phyloP scores from a whole-genome alignment of 768 basidiomycete species.

The Pleurotus eryngii region DNA sequence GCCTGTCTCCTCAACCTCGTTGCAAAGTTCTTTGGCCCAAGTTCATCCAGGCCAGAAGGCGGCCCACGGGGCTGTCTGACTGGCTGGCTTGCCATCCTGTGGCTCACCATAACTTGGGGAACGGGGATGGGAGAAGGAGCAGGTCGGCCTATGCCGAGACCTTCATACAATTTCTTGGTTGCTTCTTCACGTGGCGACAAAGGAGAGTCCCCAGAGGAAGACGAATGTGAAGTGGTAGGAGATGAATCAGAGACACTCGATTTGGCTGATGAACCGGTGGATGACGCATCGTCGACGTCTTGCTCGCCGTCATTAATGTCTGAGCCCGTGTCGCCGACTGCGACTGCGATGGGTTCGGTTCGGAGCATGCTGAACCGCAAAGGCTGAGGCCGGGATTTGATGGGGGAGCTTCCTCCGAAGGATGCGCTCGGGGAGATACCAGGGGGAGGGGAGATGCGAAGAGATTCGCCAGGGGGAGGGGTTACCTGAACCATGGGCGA shows the following conservation, averaged over 20 bases:
- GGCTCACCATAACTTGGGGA: slow-evolving; percentile 37
- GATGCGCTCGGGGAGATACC: slow-evolving; percentile 11
- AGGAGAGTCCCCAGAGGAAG: slow-evolving; percentile 56
- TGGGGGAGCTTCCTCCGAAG: slow-evolving; percentile 11
- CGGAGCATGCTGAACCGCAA: slow-evolving; percentile 55
- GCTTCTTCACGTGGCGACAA: slow-evolving; percentile 87
- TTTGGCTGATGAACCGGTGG: slow-evolving; percentile 58
- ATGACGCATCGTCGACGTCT: slow-evolving; percentile 51
- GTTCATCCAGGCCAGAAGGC: slow-evolving; percentile 81
- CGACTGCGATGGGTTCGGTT: slow-evolving; percentile 46
- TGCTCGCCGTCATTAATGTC: slow-evolving; percentile 26
- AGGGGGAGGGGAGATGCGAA: slow-evolving; percentile 14
- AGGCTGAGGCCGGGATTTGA: slow-evolving; percentile 61
- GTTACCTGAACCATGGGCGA: slow-evolving; percentile 72
- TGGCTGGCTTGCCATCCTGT: slow-evolving; percentile 68
- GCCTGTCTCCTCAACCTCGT: slow-evolving; percentile 82
- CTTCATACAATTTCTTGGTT: slow-evolving; percentile 83
- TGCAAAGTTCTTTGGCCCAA: slow-evolving; percentile 87
- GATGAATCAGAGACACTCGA: slow-evolving; percentile 52
- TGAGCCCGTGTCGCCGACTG: slow-evolving; percentile 49
- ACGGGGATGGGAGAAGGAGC: slow-evolving; percentile 36
- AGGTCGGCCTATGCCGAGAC: slow-evolving; percentile 79
- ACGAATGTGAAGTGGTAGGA: slow-evolving; percentile 73
- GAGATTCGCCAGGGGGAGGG: slow-evolving; percentile 59
- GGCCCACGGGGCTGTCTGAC: slow-evolving; percentile 86